phyloP scores from a whole-genome alignment of 176 grass and related monocot species.

The Cenchrus purpureus region DNA sequence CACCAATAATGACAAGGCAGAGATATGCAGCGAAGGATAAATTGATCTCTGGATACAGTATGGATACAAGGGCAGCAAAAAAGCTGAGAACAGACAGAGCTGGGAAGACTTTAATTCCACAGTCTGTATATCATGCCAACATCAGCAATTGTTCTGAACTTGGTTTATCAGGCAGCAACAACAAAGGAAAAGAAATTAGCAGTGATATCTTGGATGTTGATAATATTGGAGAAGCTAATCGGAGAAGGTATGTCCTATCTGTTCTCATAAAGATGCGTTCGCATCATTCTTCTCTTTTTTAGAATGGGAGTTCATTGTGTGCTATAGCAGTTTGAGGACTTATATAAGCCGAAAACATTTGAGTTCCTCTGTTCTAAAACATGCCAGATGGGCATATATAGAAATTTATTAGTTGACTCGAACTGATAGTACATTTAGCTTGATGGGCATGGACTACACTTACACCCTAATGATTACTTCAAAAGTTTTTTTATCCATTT shows the following conservation, averaged over 20 bases:
- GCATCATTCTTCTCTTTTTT: neutral
- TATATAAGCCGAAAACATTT: neutral
- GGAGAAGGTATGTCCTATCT: constrained; percentile 36
- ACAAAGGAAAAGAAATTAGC: constrained; percentile 52
- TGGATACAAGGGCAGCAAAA: constrained; percentile 29
- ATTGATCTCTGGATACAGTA: constrained; percentile 40
- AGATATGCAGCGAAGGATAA: constrained; percentile 32
- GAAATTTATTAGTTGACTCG: neutral
- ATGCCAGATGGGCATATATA: neutral
- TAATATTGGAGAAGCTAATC: constrained; percentile 33
- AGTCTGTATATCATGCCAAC: constrained; percentile 40
- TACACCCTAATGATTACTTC: neutral
- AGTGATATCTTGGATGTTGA: constrained; percentile 21
- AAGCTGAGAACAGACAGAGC: constrained; percentile 30
- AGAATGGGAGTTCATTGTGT: constrained; percentile 12
- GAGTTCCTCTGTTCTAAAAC: neutral
- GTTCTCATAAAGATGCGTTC: neutral
- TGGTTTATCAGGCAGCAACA: constrained; percentile 22
- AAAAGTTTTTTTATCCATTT: neutral
- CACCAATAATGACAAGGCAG: constrained; percentile 46
- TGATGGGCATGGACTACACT: constrained; percentile 8
- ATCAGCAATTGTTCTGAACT: constrained; percentile 35
- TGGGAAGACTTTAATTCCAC: constrained; percentile 39
- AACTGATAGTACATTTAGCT: constrained; percentile 17
- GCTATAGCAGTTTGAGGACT: constrained; percentile 6